Base-by-base conservation (phyloP, 139 green algal species). In the Tetradesmus obliquus region DNA sequence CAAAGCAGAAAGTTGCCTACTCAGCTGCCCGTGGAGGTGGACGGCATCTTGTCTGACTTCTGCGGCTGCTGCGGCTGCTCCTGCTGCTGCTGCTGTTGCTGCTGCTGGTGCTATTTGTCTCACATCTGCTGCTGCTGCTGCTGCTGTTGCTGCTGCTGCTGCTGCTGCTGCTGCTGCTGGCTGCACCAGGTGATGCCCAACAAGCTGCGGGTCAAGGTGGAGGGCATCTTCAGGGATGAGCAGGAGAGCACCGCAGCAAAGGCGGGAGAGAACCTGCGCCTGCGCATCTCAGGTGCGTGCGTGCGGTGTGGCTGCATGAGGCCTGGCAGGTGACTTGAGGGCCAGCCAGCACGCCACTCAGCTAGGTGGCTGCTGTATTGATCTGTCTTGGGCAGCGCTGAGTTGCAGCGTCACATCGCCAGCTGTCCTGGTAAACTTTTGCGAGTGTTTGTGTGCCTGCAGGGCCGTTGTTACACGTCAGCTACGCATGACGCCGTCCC, bases 171-270 rank as follows among this genome's bases (percentile, higher is more conserved):
- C 60, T 71, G 60, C 8, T 71, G 7, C 10, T 19, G 9, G 1
- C 20, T 2, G 6, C n/a, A 82, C 89, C 69, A 97, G 79, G 66
- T 99, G 60, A 99, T 99, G 98, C 98, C 98, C 91, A 99, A 99
- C 96, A 99, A 97, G 96, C 88, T 96, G 57, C 94, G 93, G 5
- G 96, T 99, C 24, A 99, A 98, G 94, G 97, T 99, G 79, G 92
- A 97, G 24, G 95, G 93, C 7, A 95, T 99, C 24, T 99, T 96
- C 91, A 94, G 97, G 20, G 98, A 99, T 90, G 98, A 99, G 87
- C 94, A 95, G 62, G 98, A 99, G 95, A 96, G 97, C 19, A 84
- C 89, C 3, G 96, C 95, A 3, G 97, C 96, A 12, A 88, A 90
- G 84, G 95, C 95, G 15, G 97, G 97, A 1, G 97, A 99, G 94